phyloP scores from a whole-genome alignment of 129 eudicot genomes.

The Ambrosia artemisiifolia region DNA sequence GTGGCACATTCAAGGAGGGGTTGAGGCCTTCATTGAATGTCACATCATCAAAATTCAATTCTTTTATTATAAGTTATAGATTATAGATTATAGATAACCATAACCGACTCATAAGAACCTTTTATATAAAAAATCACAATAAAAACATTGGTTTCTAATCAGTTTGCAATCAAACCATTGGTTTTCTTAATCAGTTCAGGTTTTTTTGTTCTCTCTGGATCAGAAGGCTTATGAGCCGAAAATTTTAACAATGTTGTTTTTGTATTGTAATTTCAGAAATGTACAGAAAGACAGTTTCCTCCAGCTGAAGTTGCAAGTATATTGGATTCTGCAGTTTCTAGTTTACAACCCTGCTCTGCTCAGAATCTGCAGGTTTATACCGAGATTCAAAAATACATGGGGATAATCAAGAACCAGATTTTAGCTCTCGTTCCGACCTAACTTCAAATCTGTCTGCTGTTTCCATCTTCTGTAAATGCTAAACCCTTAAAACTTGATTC shows the following conservation, averaged over 20 bases:
- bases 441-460: neutral
- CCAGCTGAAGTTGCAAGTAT: slow-evolving; percentile 87
- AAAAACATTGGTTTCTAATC: too few relatives aligned
- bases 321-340: slow-evolving; percentile 76
- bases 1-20: too few relatives aligned
- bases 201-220: neutral
- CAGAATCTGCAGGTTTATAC: slow-evolving; percentile 68
- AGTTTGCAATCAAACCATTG: too few relatives aligned
- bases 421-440: slow-evolving; percentile 85
- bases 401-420: slow-evolving; percentile 81
- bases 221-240: neutral
- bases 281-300: slow-evolving; percentile 87
- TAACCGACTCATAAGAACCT: too few relatives aligned
- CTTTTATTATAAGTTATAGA: too few relatives aligned
- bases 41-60: too few relatives aligned
- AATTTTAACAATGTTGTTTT: neutral
- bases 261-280: slow-evolving; percentile 51
- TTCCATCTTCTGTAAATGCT: slow-evolving; percentile 19
- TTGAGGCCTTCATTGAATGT: too few relatives aligned
- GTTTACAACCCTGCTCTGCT: slow-evolving; percentile 76
- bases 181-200: too few relatives aligned
- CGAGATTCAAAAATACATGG: slow-evolving; percentile 87
- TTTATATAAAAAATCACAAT: too few relatives aligned
- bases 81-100: too few relatives aligned
- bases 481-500: neutral